phyloP scores from a whole-genome alignment of 352 stramenopile genomes.

The Pythium chondricola region DNA sequence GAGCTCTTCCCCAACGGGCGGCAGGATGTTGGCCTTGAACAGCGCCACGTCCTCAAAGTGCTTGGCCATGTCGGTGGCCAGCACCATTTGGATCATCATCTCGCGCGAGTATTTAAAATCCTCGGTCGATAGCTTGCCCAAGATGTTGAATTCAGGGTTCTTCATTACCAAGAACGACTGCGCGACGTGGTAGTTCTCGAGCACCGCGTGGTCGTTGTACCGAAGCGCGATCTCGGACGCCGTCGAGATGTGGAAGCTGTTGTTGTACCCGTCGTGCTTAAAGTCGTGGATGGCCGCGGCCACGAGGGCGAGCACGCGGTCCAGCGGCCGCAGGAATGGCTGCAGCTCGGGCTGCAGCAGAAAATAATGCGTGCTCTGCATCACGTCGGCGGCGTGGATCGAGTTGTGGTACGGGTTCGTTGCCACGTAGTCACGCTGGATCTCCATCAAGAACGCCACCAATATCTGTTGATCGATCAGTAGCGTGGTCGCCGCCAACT shows the following conservation, averaged over 20 bases:
- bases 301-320: constrained; percentile 69
- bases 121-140: constrained; percentile 60
- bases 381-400: constrained; percentile 86
- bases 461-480: constrained; percentile 57
- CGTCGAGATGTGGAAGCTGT: constrained; percentile 85
- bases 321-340: constrained; percentile 66
- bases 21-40: constrained; percentile 86
- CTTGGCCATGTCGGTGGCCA: constrained; percentile 88
- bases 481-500: constrained; percentile 48
- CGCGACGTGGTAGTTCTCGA: constrained; percentile 88
- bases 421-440: constrained; percentile 73
- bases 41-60: constrained; percentile 85
- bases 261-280: constrained; percentile 88
- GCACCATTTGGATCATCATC: constrained; percentile 89
- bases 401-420: constrained; percentile 88
- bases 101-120: constrained; percentile 85
- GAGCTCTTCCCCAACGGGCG: constrained; percentile 51
- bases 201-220: constrained; percentile 86
- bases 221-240: constrained; percentile 81
- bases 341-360: constrained; percentile 65
- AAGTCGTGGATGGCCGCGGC: constrained; percentile 86
- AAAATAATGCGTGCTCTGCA: constrained; percentile 87
- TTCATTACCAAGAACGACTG: constrained; percentile 90
- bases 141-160: constrained; percentile 76
- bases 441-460: constrained; percentile 74